A percentile compares a stretch with the other conserved stretches of the same genome.
phyloP scores from a whole-genome alignment of 306 rosid genomes.

The Lablab purpureus region DNA sequence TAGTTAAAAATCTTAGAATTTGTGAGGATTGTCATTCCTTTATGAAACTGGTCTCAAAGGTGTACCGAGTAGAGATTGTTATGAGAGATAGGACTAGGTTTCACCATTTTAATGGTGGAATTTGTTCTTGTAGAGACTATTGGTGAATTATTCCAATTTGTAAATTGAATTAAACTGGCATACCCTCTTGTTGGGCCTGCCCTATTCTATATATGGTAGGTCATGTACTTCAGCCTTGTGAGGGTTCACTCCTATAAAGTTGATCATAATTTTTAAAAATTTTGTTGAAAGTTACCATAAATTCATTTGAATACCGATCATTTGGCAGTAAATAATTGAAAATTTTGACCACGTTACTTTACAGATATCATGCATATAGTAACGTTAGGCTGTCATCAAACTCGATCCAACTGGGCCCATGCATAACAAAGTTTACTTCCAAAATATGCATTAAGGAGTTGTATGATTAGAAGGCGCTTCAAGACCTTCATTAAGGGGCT shows the following conservation, averaged over 20 bases:
- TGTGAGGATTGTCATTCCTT: slow-evolving; percentile 86
- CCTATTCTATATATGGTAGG: neutral
- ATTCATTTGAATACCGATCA: neutral
- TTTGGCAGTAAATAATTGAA: neutral
- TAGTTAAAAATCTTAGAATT: slow-evolving; percentile 82
- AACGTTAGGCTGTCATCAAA: neutral
- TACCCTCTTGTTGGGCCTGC: neutral
- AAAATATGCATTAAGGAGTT: neutral
- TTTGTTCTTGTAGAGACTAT: slow-evolving; percentile 82
- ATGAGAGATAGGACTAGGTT: slow-evolving; percentile 84
- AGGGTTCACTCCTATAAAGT: slow-evolving; percentile 6
- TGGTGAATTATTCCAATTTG: slow-evolving; percentile 56
- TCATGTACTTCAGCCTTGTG: neutral
- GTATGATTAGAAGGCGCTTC: neutral
- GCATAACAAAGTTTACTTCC: neutral
- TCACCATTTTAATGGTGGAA: slow-evolving; percentile 77
- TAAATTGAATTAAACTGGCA: slow-evolving; percentile 24
- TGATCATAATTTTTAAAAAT: neutral
- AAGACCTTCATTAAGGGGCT: neutral
- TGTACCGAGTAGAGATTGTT: slow-evolving; percentile 65
- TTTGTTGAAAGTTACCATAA: neutral
- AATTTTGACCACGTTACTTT: neutral
- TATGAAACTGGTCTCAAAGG: slow-evolving; percentile 85
- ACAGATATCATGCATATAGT: neutral
- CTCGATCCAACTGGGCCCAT: neutral